Conservation (phyloP, 192 early-diverging fungal genomes). For the Anaeromyces robustus region DNA sequence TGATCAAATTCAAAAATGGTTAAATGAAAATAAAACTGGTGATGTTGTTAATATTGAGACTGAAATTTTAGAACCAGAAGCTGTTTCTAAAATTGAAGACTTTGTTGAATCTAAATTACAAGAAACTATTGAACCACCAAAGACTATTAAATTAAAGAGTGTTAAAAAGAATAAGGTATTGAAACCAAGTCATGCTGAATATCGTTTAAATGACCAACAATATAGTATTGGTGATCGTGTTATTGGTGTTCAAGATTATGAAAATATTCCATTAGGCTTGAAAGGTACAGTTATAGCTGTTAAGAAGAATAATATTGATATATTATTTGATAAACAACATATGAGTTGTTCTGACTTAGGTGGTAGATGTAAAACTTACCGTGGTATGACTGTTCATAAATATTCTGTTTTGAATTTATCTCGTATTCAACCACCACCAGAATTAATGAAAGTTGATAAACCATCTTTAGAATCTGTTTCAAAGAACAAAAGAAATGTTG, state of each 20-base stretch:
- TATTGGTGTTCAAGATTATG: slow-evolving; percentile 48
- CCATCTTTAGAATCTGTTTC: neutral
- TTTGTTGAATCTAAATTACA: neutral
- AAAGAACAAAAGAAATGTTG: neutral
- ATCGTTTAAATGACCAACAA: slow-evolving; percentile 52
- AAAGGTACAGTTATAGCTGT: slow-evolving; percentile 76
- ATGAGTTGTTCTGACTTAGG: slow-evolving; percentile 64
- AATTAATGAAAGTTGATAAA: neutral
- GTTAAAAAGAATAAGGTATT: slow-evolving; percentile 29
- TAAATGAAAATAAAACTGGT: neutral
- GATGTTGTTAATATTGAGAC: neutral
- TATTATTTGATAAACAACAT: slow-evolving; percentile 74
- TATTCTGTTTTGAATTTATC: slow-evolving; percentile 59
- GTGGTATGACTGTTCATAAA: slow-evolving; percentile 52
- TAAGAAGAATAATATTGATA: slow-evolving; percentile 56
- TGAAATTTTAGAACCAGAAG: neutral
- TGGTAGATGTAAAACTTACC: slow-evolving; percentile 55
- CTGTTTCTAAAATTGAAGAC: slow-evolving; percentile 25
- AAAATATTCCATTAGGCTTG: slow-evolving; percentile 60
- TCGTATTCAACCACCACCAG: slow-evolving; percentile 26
- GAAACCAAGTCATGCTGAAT: slow-evolving; percentile 60
- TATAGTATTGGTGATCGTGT: slow-evolving; percentile 84
- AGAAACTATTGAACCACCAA: neutral
- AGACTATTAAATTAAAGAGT: slow-evolving; percentile 24
- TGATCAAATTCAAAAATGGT: neutral